These are phyloP conservation scores for Musa beccarii DNA, from an alignment of 176 grass and related monocot genomes.

Conservation along the genomic window DNA sequence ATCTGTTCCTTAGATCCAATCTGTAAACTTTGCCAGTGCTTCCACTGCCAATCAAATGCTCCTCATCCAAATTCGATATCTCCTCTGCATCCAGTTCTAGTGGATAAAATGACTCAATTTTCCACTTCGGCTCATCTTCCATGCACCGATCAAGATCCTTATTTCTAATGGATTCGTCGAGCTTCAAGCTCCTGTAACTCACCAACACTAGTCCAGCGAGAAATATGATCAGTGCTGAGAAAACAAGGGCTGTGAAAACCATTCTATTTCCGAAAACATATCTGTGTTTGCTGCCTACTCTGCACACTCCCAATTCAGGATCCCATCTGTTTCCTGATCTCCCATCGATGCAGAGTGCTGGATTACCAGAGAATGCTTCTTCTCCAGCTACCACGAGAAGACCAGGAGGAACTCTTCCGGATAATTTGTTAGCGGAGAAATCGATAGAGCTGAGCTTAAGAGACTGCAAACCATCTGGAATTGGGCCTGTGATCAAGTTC, in stretches of 20 bases:
- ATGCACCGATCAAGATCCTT: conserved; percentile 28
- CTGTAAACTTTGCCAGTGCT: conserved; percentile 54
- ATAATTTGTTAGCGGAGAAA: conserved; percentile 68
- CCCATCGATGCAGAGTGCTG: conserved; percentile 44
- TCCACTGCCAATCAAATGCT: conserved; percentile 51
- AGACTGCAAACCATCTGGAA: conserved; percentile 50
- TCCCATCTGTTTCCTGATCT: conserved; percentile 27
- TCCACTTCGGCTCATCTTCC: conserved; percentile 35
- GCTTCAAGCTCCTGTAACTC: conserved; percentile 59
- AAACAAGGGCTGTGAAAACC: conserved; percentile 29
- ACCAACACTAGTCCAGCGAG: conserved; percentile 42
- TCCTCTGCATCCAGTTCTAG: conserved; percentile 43
- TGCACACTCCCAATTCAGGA: conserved; percentile 40
- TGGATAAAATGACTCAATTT: conserved; percentile 47
- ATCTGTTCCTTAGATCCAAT: conserved; percentile 39
- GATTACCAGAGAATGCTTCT: conserved; percentile 61
- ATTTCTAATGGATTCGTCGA: conserved; percentile 37
- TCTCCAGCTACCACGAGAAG: conserved; percentile 62
- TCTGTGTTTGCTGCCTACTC: conserved; percentile 16
- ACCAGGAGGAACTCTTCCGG: conserved; percentile 48
- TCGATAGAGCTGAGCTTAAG: conserved; percentile 67
- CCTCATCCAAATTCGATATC: conserved; percentile 36
- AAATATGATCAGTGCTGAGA: conserved; percentile 40
- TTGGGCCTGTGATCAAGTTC: conserved; percentile 53
- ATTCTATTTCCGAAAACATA: conserved; percentile 27